Evolutionary conservation across 2,329 filamentous ascomycete genomes (phyloP).

Genomic region (Colletotrichum cuscutae): DNA sequence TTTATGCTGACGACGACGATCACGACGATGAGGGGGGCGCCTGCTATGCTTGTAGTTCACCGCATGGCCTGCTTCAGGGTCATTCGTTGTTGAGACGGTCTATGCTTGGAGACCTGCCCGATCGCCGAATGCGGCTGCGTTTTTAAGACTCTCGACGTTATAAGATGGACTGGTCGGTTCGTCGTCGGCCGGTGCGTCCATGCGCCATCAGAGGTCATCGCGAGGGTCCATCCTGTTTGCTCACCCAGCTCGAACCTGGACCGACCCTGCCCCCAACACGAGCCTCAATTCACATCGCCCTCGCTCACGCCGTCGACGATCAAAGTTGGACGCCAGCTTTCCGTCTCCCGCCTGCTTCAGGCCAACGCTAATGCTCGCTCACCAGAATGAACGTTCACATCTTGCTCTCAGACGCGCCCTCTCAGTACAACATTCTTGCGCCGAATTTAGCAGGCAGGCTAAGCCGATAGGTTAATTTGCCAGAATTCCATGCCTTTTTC

Average conservation of each 20-base stretch:
- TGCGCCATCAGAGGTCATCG: slow-evolving; percentile 14
- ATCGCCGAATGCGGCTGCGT: slow-evolving; percentile 1
- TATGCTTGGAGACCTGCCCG: slow-evolving; percentile 8
- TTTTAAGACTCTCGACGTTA: neutral
- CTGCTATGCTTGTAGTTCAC: neutral
- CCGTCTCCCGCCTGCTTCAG: slow-evolving; percentile 21
- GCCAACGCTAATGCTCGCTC: slow-evolving; percentile 15
- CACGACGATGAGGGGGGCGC: neutral
- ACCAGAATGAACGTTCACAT: slow-evolving; percentile 32
- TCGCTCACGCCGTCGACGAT: slow-evolving; percentile 2
- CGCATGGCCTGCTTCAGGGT: slow-evolving; percentile 3
- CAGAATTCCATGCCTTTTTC: slow-evolving; percentile 20
- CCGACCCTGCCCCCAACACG: slow-evolving; percentile 15
- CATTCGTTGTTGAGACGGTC: slow-evolving; percentile 17
- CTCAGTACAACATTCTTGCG: slow-evolving; percentile 21
- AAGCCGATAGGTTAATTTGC: slow-evolving; percentile 24
- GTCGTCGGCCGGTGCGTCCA: slow-evolving; percentile 14
- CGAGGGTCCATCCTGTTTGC: slow-evolving; percentile 18
- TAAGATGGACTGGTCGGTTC: slow-evolving; percentile 13
- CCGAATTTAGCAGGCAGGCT: slow-evolving; percentile 14
- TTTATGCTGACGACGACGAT: neutral
- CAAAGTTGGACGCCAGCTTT: slow-evolving; percentile 3
- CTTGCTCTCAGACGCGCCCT: slow-evolving; percentile 25
- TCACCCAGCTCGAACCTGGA: slow-evolving; percentile 10
- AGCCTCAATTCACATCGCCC: slow-evolving; percentile 20